A percentile compares a stretch with the other conserved stretches of the same genome.
Evolutionary conservation across 129 eudicot species (phyloP).

Genomic region (Smallanthus sonchifolius): DNA sequence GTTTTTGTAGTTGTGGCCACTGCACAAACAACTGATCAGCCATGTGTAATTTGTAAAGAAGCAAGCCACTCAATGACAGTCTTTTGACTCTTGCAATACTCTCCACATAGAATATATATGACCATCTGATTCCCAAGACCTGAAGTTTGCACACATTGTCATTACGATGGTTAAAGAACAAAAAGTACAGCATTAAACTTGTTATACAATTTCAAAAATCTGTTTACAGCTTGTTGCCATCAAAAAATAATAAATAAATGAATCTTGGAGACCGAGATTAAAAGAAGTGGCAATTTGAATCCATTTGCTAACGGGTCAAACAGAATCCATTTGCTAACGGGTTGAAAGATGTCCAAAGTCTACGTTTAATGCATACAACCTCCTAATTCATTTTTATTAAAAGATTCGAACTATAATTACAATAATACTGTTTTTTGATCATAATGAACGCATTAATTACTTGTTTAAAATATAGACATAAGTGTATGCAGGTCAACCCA

Average conservation of each 20-base stretch:
- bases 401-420: not conserved
- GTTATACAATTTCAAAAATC: not conserved
- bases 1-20: constrained; percentile 79
- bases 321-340: not conserved
- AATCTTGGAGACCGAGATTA: not conserved
- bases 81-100: constrained; percentile 91
- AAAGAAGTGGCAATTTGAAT: not conserved
- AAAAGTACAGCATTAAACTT: not conserved
- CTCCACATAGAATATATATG: constrained; percentile 78
- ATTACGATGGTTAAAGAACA: not conserved
- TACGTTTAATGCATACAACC: not conserved
- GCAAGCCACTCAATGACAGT: constrained; percentile 73
- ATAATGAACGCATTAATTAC: not conserved
- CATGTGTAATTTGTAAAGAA: constrained; percentile 71
- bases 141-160: constrained; percentile 30
- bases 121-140: constrained; percentile 89
- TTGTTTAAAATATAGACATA: not conserved
- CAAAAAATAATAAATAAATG: not conserved
- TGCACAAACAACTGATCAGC: constrained; percentile 89
- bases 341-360: not conserved
- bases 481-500: not conserved
- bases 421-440: not conserved
- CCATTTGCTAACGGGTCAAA: not conserved
- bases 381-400: not conserved
- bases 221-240: not conserved